A percentile compares a stretch with the other conserved stretches of the same genome.
phyloP scores from a whole-genome alignment of 2,329 filamentous ascomycete species.

The Cytospora piceicola region DNA sequence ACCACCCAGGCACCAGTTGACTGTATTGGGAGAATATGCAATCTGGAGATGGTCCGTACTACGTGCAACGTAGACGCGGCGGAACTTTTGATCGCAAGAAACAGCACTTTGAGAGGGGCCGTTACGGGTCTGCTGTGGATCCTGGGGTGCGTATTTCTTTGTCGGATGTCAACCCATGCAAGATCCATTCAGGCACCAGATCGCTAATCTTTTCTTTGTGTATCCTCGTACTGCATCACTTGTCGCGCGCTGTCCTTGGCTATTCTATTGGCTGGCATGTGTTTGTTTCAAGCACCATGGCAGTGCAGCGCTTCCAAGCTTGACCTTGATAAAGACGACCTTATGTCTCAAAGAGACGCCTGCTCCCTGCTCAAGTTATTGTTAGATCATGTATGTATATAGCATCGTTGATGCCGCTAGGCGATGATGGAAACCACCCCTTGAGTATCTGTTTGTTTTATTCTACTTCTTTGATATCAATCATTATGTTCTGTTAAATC shows the following conservation, averaged over 20 bases:
- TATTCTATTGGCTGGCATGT: neutral
- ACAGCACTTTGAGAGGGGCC: too few relatives aligned
- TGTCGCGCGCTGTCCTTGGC: neutral
- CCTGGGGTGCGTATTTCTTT: too few relatives aligned
- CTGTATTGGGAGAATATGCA: too few relatives aligned
- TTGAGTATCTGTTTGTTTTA: neutral
- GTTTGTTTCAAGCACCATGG: neutral
- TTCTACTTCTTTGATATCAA: neutral
- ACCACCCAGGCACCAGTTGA: too few relatives aligned
- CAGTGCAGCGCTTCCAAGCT: conserved; percentile 5
- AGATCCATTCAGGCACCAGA: neutral
- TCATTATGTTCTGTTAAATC: neutral
- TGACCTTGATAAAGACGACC: neutral
- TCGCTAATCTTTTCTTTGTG: neutral
- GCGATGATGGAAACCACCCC: neutral
- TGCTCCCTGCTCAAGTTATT: conserved; percentile 1
- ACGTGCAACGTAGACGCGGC: too few relatives aligned
- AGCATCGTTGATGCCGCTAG: conserved; percentile 3
- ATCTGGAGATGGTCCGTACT: too few relatives aligned
- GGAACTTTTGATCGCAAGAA: too few relatives aligned
- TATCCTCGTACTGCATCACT: neutral
- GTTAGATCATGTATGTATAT: neutral
- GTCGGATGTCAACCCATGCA: neutral
- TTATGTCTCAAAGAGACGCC: conserved; percentile 4
- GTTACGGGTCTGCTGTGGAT: too few relatives aligned